A percentile compares a stretch with the other conserved stretches of the same genome.
These are phyloP conservation scores for Emergomyces pasteurianus DNA, from an alignment of 2,329 filamentous ascomycete genomes.

Conservation along the genomic window DNA sequence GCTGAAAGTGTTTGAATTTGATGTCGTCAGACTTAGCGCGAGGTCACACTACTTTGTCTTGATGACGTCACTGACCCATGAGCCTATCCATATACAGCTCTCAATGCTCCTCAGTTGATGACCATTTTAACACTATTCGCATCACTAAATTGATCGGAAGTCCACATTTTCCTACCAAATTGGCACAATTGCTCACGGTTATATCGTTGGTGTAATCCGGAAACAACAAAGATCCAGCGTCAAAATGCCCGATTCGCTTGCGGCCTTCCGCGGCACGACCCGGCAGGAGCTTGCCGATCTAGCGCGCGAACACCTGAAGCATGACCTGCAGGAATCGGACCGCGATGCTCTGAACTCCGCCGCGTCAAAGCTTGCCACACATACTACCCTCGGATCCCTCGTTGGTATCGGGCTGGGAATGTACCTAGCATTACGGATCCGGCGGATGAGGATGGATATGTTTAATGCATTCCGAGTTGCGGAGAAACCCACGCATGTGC, in stretches of 20 bases:
- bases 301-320: constrained; percentile 46
- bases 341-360: constrained; percentile 46
- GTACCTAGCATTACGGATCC: constrained; percentile 45
- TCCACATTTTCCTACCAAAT: background rate
- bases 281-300: constrained; percentile 42
- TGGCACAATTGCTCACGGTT: background rate
- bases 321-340: constrained; percentile 47
- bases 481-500: constrained; percentile 50
- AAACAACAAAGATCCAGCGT: background rate
- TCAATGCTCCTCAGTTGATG: background rate
- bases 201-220: background rate
- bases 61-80: background rate
- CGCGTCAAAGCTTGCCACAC: constrained; percentile 42
- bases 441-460: constrained; percentile 44
- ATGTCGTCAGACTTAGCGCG: background rate
- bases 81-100: background rate
- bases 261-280: constrained; percentile 35
- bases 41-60: background rate
- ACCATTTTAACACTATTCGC: background rate
- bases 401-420: constrained; percentile 49
- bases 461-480: constrained; percentile 50
- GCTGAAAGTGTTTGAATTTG: background rate
- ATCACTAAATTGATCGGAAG: background rate
- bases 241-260: constrained; percentile 33
- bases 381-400: constrained; percentile 47